phyloP scores from a whole-genome alignment of 2,329 filamentous ascomycete genomes.

The Plectosphaerella plurivora region DNA sequence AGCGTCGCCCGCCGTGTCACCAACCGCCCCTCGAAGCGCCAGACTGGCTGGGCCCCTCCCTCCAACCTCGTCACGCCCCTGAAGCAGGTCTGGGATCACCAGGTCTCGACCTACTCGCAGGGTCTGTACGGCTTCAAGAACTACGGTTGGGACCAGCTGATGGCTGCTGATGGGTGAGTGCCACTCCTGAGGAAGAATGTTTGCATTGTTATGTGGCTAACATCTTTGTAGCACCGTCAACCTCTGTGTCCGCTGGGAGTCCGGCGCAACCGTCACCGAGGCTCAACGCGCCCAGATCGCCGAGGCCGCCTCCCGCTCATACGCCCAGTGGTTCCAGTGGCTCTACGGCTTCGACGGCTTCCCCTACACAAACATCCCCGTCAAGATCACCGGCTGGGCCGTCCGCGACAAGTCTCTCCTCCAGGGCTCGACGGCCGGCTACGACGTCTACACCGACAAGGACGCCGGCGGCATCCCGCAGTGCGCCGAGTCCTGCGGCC shows the following conservation, averaged over 20 bases:
- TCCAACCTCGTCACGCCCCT: conserved; percentile 16
- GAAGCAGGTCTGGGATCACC: conserved; percentile 26
- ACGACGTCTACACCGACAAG: conserved; percentile 34
- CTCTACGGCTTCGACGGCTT: conserved; percentile 38
- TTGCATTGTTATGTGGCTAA: neutral
- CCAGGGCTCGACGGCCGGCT: conserved; percentile 26
- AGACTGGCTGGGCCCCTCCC: conserved; percentile 22
- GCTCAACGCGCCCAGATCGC: conserved; percentile 32
- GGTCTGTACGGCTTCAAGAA: conserved; percentile 17
- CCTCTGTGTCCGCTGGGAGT: conserved; percentile 41
- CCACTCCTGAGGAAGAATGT: neutral
- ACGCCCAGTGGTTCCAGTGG: conserved; percentile 36
- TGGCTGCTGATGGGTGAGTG: conserved; percentile 13
- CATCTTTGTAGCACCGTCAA: conserved; percentile 18
- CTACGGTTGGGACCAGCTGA: conserved; percentile 25
- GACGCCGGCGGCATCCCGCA: conserved; percentile 33
- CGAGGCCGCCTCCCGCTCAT: conserved; percentile 24
- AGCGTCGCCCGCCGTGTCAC: conserved; percentile 3
- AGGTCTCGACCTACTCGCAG: conserved; percentile 18
- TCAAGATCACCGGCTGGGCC: conserved; percentile 38
- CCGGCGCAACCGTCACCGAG: conserved; percentile 25
- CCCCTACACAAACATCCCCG: conserved; percentile 31
- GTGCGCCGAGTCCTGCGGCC: conserved; percentile 33
- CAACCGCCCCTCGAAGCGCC: conserved; percentile 22
- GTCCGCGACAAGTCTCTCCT: conserved; percentile 29